Evolutionary conservation across 495 filamentous ascomycete species (phyloP).

Genomic region (Aspergillus steynii): DNA sequence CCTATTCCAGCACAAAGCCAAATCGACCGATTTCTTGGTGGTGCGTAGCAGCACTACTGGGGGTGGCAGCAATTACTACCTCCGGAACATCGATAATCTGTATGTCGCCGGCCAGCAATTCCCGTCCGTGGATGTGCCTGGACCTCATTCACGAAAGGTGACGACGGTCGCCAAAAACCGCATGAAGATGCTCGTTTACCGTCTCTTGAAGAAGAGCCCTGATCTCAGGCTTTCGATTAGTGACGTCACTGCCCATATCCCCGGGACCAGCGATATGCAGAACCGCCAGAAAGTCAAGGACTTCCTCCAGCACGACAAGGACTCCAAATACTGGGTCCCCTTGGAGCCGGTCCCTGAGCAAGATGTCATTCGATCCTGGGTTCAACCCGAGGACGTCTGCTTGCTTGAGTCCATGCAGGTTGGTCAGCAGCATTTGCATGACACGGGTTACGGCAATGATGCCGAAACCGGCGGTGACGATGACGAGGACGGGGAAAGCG

Average conservation of each 20-base stretch:
- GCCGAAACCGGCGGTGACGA: slow-evolving; percentile 72
- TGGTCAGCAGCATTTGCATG: slow-evolving; percentile 77
- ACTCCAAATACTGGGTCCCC: slow-evolving; percentile 81
- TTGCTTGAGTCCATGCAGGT: slow-evolving; percentile 96
- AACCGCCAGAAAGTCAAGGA: slow-evolving; percentile 96
- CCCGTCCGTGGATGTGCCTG: slow-evolving; percentile 87
- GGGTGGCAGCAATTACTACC: slow-evolving; percentile 70
- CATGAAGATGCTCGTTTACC: slow-evolving; percentile 91
- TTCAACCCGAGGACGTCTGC: slow-evolving; percentile 94
- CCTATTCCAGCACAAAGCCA: slow-evolving; percentile 81
- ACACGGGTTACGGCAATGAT: slow-evolving; percentile 75
- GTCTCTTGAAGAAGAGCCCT: slow-evolving; percentile 73
- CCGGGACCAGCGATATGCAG: slow-evolving; percentile 87
- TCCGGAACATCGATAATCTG: slow-evolving; percentile 86
- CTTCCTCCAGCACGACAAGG: slow-evolving; percentile 85
- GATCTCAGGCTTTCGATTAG: slow-evolving; percentile 67
- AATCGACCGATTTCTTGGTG: slow-evolving; percentile 83
- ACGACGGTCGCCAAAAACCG: slow-evolving; percentile 94
- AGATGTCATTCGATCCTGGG: slow-evolving; percentile 74
- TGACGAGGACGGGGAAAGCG: slow-evolving; percentile 62
- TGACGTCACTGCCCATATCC: slow-evolving; percentile 85
- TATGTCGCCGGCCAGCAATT: slow-evolving; percentile 89
- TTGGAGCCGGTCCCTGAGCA: slow-evolving; percentile 75
- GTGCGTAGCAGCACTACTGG: slow-evolving; percentile 73
- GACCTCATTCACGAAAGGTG: slow-evolving; percentile 88